A percentile compares a stretch with the other conserved stretches of the same genome.
Evolutionary conservation across 164 flowering plant genomes (phyloP).

Genomic region (Umbellularia californica): DNA sequence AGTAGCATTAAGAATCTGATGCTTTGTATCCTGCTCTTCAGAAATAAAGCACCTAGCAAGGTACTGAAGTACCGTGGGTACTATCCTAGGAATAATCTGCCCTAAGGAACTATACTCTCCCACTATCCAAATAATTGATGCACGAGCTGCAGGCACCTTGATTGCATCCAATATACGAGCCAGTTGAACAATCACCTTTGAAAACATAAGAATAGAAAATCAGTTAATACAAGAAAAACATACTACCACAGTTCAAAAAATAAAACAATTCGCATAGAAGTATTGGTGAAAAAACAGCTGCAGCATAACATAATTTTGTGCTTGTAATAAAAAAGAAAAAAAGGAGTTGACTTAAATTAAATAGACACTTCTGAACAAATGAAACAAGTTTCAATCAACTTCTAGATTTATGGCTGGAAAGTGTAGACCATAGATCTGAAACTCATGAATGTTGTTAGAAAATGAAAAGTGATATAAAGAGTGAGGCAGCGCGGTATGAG

Average conservation of each 20-base stretch:
- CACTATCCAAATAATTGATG: constrained; percentile 81
- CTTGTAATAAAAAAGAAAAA: neutral
- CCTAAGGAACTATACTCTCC: constrained; percentile 82
- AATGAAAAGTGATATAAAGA: no score
- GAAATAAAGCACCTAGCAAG: constrained; percentile 69
- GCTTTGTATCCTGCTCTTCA: constrained; percentile 79
- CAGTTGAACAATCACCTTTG: constrained; percentile 73
- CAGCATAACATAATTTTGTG: neutral
- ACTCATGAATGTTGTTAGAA: neutral
- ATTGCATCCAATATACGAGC: constrained; percentile 76
- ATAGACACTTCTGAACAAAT: neutral
- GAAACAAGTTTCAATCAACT: neutral
- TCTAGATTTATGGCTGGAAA: neutral
- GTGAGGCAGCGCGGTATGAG: neutral
- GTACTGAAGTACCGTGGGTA: constrained; percentile 57
- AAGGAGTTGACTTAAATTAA: neutral
- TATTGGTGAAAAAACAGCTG: neutral
- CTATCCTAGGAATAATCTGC: constrained; percentile 49
- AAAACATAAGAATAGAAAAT: constrained; percentile 8
- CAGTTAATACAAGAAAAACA: neutral
- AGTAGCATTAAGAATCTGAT: constrained; percentile 72
- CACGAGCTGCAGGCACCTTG: constrained; percentile 82
- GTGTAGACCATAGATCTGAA: neutral
- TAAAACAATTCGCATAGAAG: neutral
- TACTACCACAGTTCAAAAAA: neutral